phyloP scores from a whole-genome alignment of 164 flowering plant species.

The Paratinospora sagittata region DNA sequence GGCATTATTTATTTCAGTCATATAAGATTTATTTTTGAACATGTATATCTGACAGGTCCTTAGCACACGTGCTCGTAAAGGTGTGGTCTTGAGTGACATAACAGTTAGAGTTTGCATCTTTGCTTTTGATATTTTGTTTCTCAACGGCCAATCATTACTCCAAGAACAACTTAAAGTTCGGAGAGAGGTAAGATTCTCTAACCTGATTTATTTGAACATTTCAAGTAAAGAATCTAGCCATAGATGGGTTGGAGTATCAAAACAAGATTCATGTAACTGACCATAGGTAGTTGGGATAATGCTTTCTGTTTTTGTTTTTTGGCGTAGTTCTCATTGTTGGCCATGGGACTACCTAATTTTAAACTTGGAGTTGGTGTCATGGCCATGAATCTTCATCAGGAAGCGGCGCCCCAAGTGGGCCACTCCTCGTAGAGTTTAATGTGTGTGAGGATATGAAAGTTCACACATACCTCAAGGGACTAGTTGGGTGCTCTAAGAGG shows the following conservation, averaged over 20 bases:
- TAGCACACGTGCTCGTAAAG: conserved; percentile 84
- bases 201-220: not conserved
- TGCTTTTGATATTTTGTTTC: conserved; percentile 86
- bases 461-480: too few species aligned
- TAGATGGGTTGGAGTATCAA: not conserved
- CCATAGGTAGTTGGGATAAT: not conserved
- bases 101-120: conserved; percentile 83
- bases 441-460: too few species aligned
- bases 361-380: not conserved
- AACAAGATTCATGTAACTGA: not conserved
- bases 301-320: not conserved
- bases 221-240: not conserved
- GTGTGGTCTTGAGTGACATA: conserved; percentile 70
- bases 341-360: too few species aligned
- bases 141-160: conserved; percentile 73
- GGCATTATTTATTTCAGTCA: not conserved
- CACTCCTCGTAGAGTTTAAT: too few species aligned
- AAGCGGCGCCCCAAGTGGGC: too few species aligned
- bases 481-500: too few species aligned
- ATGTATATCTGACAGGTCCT: conserved; percentile 49
- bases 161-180: conserved; percentile 79
- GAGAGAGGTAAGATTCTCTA: conserved; percentile 50
- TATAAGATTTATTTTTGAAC: not conserved
- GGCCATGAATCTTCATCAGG: too few species aligned
- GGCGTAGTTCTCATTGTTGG: not conserved